phyloP scores from a whole-genome alignment of 2,329 filamentous ascomycete species.

The Penicillium sp. region DNA sequence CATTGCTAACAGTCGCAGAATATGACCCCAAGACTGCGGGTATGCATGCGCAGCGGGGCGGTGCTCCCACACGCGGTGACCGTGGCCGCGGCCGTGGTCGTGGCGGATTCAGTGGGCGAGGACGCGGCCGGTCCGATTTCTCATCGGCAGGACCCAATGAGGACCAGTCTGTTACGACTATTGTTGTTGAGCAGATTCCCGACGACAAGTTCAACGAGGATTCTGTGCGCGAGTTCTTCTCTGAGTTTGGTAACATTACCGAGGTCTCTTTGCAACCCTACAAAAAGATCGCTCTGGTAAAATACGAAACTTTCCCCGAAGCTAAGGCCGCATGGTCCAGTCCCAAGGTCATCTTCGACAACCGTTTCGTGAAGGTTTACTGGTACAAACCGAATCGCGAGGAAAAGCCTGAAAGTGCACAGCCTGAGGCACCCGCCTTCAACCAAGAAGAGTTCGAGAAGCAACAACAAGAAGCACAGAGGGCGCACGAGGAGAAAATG shows the following conservation, averaged over 20 bases:
- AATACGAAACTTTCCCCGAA: constrained; percentile 52
- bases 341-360: constrained; percentile 64
- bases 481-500: constrained; percentile 55
- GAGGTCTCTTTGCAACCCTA: constrained; percentile 56
- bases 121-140: constrained; percentile 52
- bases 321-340: constrained; percentile 59
- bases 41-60: constrained; percentile 30
- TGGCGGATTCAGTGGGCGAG: constrained; percentile 41
- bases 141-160: constrained; percentile 54
- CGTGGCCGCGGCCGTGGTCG: constrained; percentile 47
- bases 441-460: constrained; percentile 55
- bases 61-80: constrained; percentile 31
- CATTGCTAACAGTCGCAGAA: constrained; percentile 35
- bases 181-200: constrained; percentile 63
- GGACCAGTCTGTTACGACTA: constrained; percentile 55
- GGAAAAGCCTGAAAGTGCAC: constrained; percentile 30
- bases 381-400: constrained; percentile 54
- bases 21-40: constrained; percentile 56
- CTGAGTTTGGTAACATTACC: constrained; percentile 57
- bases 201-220: constrained; percentile 57
- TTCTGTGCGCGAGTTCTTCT: constrained; percentile 57
- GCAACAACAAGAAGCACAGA: constrained; percentile 59
- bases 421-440: constrained; percentile 47
- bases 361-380: constrained; percentile 64
- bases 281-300: constrained; percentile 56